Conservation (phyloP, 345 rosid genomes). For the Aethionema arabicum region DNA sequence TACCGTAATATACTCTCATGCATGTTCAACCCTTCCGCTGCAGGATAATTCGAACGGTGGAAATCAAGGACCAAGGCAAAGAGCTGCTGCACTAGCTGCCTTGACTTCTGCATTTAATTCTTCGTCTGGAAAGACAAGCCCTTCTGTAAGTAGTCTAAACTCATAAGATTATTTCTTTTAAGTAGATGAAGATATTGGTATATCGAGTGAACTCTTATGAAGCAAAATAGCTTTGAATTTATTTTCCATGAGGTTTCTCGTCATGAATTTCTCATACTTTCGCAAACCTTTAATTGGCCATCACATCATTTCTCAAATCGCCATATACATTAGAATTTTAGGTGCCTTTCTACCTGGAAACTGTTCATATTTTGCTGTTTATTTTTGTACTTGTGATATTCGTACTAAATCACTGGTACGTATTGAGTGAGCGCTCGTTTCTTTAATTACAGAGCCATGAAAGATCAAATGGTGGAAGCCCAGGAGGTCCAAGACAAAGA, state of each 20-base stretch:
- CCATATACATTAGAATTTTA: background rate
- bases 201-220: slow-evolving; percentile 2
- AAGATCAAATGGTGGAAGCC: slow-evolving; percentile 66
- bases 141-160: slow-evolving; percentile 46
- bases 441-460: slow-evolving; percentile 46
- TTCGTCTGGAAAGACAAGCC: slow-evolving; percentile 53
- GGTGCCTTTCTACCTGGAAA: background rate
- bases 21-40: slow-evolving; percentile 5
- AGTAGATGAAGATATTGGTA: slow-evolving; percentile 7
- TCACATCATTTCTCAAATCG: background rate
- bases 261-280: slow-evolving; percentile 2
- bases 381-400: background rate
- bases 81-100: slow-evolving; percentile 98
- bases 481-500: slow-evolving; percentile 71
- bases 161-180: slow-evolving; percentile 9
- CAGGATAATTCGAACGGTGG: slow-evolving; percentile 50
- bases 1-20: background rate
- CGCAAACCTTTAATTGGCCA: background rate
- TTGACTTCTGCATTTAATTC: slow-evolving; percentile 80
- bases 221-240: background rate
- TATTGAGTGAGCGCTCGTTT: slow-evolving; percentile 18
- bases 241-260: background rate
- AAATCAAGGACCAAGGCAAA: slow-evolving; percentile 85
- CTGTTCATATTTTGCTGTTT: background rate
- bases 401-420: slow-evolving; percentile 3